These are phyloP conservation scores for Phytopythium sindhum DNA, from an alignment of 352 stramenopile genomes.

Conservation along the genomic window DNA sequence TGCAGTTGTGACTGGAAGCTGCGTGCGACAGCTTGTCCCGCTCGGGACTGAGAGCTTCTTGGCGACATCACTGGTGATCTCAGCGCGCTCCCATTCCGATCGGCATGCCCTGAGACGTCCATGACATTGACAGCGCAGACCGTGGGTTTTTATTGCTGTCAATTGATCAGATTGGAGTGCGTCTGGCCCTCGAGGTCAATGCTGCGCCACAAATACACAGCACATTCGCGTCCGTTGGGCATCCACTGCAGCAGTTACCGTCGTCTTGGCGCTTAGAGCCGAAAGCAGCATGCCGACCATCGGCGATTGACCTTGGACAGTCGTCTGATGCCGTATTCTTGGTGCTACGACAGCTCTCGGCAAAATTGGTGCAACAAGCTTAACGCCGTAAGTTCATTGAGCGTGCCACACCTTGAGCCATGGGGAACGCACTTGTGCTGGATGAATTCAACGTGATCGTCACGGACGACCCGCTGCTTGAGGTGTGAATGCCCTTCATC, in stretches of 20 bases:
- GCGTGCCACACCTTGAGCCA: no score
- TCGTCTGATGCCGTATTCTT: neutral
- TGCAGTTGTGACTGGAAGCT: conserved; percentile 1
- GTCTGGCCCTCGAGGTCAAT: neutral
- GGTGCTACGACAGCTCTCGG: neutral
- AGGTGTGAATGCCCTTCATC: conserved; percentile 13
- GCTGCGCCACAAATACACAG: neutral
- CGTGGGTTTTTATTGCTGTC: neutral
- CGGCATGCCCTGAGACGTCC: neutral
- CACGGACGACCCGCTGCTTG: conserved; percentile 37
- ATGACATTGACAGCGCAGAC: neutral
- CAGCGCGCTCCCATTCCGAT: neutral
- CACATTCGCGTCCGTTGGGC: neutral
- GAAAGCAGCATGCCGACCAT: neutral
- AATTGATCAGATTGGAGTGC: neutral
- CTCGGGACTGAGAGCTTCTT: conserved; percentile 2
- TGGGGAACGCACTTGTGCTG: conserved; percentile 44
- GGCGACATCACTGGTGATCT: neutral
- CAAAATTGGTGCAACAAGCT: neutral
- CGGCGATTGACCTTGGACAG: neutral
- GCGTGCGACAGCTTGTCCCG: neutral
- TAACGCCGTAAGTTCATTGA: no score
- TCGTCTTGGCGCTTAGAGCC: neutral
- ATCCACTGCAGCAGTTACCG: neutral
- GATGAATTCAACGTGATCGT: conserved; percentile 30